phyloP scores from a whole-genome alignment of 2,329 filamentous ascomycete species.

The Xylaria sp. region DNA sequence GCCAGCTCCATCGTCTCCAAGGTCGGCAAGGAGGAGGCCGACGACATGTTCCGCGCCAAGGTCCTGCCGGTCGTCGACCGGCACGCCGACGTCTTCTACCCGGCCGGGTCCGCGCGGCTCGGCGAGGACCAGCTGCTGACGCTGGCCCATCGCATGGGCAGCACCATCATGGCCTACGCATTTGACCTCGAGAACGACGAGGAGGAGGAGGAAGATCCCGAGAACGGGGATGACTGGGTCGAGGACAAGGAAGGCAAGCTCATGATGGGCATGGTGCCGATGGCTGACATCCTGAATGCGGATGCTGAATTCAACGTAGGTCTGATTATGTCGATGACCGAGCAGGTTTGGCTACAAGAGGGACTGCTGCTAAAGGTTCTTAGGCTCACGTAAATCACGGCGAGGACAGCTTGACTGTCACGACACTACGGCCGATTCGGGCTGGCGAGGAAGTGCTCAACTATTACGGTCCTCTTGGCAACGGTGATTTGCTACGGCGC shows the following conservation, averaged over 20 bases:
- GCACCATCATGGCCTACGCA: constrained; percentile 88
- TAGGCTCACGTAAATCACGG: constrained; percentile 59
- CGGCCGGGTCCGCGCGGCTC: constrained; percentile 36
- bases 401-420: constrained; percentile 66
- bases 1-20: constrained; percentile 76
- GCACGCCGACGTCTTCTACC: constrained; percentile 51
- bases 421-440: constrained; percentile 67
- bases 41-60: constrained; percentile 64
- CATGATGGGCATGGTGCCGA: constrained; percentile 83
- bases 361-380: constrained; percentile 1
- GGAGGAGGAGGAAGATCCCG: constrained; percentile 55
- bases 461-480: constrained; percentile 84
- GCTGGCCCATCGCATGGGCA: constrained; percentile 79
- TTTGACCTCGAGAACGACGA: constrained; percentile 71
- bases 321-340: constrained; percentile 13
- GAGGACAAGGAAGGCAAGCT: constrained; percentile 62
- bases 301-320: constrained; percentile 83
- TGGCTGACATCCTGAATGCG: constrained; percentile 88
- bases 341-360: neutral
- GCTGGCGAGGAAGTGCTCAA: constrained; percentile 81
- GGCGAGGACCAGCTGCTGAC: constrained; percentile 50
- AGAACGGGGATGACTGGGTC: constrained; percentile 66
- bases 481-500: constrained; percentile 77
- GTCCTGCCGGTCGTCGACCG: constrained; percentile 55
- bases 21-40: constrained; percentile 73